phyloP scores from a whole-genome alignment of 805 yeast species.

The Yamadazyma takamatsuzukensis region DNA sequence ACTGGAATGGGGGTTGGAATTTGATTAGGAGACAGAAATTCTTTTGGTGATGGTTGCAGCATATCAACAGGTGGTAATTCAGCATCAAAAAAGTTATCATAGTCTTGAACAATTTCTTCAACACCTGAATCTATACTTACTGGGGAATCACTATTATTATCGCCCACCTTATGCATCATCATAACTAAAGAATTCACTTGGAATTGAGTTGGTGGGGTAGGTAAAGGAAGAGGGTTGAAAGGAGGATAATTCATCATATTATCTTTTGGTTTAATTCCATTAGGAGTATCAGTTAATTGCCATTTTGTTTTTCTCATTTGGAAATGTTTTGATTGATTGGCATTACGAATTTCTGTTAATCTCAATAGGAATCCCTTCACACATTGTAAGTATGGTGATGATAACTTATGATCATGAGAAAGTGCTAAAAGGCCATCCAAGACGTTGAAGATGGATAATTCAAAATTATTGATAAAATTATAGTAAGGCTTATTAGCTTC shows the following conservation, averaged over 20 bases:
- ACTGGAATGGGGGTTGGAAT: not conserved
- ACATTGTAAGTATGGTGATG: conserved; percentile 14
- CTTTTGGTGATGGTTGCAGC: conserved; percentile 1
- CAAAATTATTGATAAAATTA: conserved; percentile 11
- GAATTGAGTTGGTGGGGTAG: conserved; percentile 12
- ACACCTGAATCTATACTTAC: conserved; percentile 10
- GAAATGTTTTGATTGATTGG: conserved; percentile 13
- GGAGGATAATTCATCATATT: conserved; percentile 26
- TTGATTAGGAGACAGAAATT: not conserved
- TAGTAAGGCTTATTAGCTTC: conserved; percentile 10
- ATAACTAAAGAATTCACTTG: conserved; percentile 5
- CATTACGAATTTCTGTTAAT: conserved; percentile 10
- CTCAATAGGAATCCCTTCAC: conserved; percentile 10
- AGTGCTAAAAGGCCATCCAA: conserved; percentile 3
- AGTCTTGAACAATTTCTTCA: conserved; percentile 6
- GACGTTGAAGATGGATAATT: not conserved
- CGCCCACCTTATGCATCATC: too few species aligned
- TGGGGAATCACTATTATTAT: conserved; percentile 8
- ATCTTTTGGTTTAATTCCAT: conserved; percentile 18
- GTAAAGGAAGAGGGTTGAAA: conserved; percentile 18
- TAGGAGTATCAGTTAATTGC: conserved; percentile 10
- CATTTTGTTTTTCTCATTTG: conserved; percentile 11
- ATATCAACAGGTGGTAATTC: not conserved
- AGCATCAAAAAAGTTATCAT: conserved; percentile 1
- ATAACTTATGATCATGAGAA: conserved; percentile 1